Conservation (phyloP, 306 rosid species). For the Inga laurina region DNA sequence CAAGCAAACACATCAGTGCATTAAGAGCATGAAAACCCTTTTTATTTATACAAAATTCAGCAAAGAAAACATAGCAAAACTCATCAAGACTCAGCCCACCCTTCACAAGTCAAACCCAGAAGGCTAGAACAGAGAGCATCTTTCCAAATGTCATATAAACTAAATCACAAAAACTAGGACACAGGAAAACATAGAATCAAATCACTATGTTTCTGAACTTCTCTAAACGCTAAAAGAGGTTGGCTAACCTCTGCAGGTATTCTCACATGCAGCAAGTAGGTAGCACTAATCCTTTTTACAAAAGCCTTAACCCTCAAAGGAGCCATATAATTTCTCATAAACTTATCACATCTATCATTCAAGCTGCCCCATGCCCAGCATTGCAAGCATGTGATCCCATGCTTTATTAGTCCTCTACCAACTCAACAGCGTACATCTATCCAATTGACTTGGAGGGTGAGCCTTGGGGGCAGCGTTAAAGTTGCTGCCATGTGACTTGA, state of each 20-base stretch:
- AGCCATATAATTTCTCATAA: no score
- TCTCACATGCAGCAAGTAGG: no score
- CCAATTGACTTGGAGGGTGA: no score
- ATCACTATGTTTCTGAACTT: no score
- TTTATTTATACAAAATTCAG: neutral
- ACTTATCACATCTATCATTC: neutral
- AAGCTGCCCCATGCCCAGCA: neutral
- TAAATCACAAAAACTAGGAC: constrained; percentile 2
- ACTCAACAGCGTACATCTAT: neutral
- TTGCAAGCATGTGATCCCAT: neutral
- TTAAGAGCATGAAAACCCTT: neutral
- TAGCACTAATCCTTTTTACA: no score
- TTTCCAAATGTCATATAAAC: neutral
- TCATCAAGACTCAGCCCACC: neutral
- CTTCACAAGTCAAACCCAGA: neutral
- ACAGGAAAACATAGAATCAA: neutral
- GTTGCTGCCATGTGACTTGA: no score
- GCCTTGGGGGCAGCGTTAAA: no score
- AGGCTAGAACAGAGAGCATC: neutral
- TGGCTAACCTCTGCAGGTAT: no score
- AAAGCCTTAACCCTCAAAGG: no score
- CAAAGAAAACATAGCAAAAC: neutral
- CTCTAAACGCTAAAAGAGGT: no score
- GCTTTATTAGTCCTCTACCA: neutral
- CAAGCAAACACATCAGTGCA: neutral